These are phyloP conservation scores for Ambrosia trifida DNA, from an alignment of 129 eudicot genomes.

Conservation along the genomic window DNA sequence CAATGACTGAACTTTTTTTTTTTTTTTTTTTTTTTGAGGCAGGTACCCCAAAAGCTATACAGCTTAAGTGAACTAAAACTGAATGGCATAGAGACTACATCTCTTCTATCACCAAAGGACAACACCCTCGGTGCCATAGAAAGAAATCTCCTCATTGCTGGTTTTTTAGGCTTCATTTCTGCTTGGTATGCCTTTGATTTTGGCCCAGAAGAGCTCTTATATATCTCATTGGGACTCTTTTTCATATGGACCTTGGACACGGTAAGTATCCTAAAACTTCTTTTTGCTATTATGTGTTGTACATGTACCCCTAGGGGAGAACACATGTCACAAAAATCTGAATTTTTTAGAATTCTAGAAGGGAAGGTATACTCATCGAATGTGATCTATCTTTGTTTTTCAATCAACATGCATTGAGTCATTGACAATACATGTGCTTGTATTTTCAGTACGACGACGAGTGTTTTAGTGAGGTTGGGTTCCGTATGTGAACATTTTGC, in stretches of 20 bases:
- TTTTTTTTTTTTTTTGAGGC: slow-evolving; percentile 32
- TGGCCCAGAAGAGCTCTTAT: slow-evolving; percentile 60
- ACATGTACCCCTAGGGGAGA: slow-evolving; percentile 5
- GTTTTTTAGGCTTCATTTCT: slow-evolving; percentile 65
- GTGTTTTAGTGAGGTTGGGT: too few relatives aligned
- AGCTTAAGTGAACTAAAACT: slow-evolving; percentile 73
- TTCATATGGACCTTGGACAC: slow-evolving; percentile 71
- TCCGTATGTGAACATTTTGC: too few relatives aligned
- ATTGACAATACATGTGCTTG: too few relatives aligned
- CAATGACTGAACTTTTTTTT: slow-evolving; percentile 23
- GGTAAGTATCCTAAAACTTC: slow-evolving; percentile 44
- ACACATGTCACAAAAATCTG: not conserved
- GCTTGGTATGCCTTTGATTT: slow-evolving; percentile 74
- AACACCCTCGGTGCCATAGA: slow-evolving; percentile 75
- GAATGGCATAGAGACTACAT: slow-evolving; percentile 74
- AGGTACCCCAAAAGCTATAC: slow-evolving; percentile 94
- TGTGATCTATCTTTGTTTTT: not conserved
- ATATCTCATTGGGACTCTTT: slow-evolving; percentile 58
- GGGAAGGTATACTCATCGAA: too few relatives aligned
- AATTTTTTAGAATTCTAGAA: not conserved
- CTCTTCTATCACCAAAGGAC: slow-evolving; percentile 80
- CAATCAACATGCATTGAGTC: too few relatives aligned
- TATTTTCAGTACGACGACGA: too few relatives aligned
- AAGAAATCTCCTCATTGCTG: slow-evolving; percentile 70
- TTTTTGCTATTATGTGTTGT: slow-evolving; percentile 17